phyloP scores from a whole-genome alignment of 2,329 filamentous ascomycete genomes.

The Pseudogymnoascus sp. region DNA sequence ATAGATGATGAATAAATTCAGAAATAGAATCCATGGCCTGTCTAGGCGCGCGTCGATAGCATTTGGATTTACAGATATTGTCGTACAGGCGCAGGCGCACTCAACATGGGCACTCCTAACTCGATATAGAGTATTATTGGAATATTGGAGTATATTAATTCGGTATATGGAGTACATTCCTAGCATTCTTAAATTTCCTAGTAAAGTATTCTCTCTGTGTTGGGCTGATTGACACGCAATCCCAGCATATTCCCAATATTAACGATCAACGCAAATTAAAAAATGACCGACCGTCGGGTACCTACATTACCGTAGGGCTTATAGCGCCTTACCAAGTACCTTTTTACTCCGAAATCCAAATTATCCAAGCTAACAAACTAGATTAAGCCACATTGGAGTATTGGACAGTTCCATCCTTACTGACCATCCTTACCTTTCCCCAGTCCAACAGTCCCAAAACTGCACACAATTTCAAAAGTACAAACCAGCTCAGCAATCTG shows the following conservation, averaged over 20 bases:
- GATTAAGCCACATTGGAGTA: background rate
- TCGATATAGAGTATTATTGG: background rate
- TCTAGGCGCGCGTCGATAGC: background rate
- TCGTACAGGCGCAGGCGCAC: background rate
- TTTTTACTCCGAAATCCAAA: background rate
- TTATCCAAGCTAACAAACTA: background rate
- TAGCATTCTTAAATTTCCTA: background rate
- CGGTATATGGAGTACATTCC: background rate
- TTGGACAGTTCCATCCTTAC: background rate
- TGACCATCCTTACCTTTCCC: background rate
- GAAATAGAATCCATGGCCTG: background rate
- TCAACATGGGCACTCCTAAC: background rate
- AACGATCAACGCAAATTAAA: background rate
- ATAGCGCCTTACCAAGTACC: slow-evolving; percentile 1
- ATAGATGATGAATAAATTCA: background rate
- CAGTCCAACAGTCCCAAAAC: background rate
- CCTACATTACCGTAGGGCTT: slow-evolving; percentile 5
- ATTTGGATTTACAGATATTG: background rate
- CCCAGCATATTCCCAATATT: background rate
- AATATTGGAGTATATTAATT: background rate
- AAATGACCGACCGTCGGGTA: background rate
- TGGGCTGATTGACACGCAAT: background rate
- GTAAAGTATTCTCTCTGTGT: background rate
- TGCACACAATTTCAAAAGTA: background rate
- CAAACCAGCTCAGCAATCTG: background rate